Evolutionary conservation across 768 basidiomycete genomes (phyloP).

Genomic region (Termitomyces sp.): DNA sequence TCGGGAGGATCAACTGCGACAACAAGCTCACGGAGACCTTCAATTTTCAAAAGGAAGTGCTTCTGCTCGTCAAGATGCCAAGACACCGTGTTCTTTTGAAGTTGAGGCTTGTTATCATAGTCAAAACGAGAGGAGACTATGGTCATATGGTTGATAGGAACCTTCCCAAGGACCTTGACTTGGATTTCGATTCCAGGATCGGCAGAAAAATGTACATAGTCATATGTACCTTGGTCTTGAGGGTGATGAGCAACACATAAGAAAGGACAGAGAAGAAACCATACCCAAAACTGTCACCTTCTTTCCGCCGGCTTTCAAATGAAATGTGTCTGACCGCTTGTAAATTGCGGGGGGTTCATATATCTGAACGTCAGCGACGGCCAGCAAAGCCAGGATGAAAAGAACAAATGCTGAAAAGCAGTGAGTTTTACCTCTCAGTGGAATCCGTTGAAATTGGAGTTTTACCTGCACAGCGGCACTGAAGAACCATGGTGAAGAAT

Average conservation of each 20-base stretch:
- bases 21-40: slow-evolving; percentile 13
- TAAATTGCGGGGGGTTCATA: slow-evolving; percentile 9
- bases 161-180: slow-evolving; percentile 7
- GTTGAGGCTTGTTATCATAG: slow-evolving; percentile 10
- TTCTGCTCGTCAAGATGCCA: slow-evolving; percentile 10
- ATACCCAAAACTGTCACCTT: slow-evolving; percentile 11
- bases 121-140: slow-evolving; percentile 11
- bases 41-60: slow-evolving; percentile 10
- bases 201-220: slow-evolving; percentile 14
- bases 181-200: slow-evolving; percentile 9
- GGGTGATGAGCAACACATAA: background rate
- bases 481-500: slow-evolving; percentile 6
- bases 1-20: slow-evolving; percentile 14
- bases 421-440: background rate
- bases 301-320: slow-evolving; percentile 8
- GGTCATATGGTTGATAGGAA: slow-evolving; percentile 6
- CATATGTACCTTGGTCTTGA: slow-evolving; percentile 9
- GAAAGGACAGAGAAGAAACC: background rate
- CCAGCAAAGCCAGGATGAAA: slow-evolving; percentile 4
- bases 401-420: slow-evolving; percentile 6
- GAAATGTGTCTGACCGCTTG: slow-evolving; percentile 6
- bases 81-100: slow-evolving; percentile 7
- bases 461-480: slow-evolving; percentile 14
- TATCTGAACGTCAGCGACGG: slow-evolving; percentile 6
- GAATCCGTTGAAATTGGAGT: background rate